Conservation (phyloP, 352 stramenopile genomes). For the Phytopythium ostracodes region DNA sequence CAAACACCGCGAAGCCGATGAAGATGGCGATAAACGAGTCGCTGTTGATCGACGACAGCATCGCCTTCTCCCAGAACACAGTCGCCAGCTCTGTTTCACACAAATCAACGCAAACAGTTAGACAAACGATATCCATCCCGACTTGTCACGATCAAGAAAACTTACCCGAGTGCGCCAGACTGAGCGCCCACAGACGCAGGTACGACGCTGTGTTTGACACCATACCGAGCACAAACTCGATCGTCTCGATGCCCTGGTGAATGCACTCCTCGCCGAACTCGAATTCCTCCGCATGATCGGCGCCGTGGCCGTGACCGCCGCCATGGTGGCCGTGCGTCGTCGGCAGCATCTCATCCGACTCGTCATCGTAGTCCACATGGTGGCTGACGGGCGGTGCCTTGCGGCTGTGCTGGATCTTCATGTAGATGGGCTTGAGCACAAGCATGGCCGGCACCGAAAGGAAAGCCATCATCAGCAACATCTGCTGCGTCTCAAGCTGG, state of each 20-base stretch:
- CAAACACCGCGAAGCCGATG: constrained; percentile 91
- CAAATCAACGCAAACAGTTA: constrained; percentile 16
- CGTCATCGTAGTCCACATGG: constrained; percentile 80
- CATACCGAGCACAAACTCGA: constrained; percentile 99
- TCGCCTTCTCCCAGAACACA: constrained; percentile 99
- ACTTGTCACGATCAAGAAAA: neutral
- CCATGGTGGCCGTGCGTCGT: constrained; percentile 28
- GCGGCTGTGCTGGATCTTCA: constrained; percentile 75
- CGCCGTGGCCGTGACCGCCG: constrained; percentile 32
- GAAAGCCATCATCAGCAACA: constrained; percentile 93
- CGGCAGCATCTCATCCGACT: constrained; percentile 52
- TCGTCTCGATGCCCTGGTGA: constrained; percentile 99
- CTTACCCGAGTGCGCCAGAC: constrained; percentile 94
- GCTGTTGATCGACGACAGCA: constrained; percentile 96
- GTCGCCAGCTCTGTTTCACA: constrained; percentile 64
- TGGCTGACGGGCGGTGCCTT: constrained; percentile 48
- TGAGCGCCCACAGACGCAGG: constrained; percentile 98
- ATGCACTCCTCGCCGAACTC: constrained; percentile 98
- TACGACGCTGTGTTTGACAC: constrained; percentile 99
- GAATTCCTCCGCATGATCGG: constrained; percentile 80
- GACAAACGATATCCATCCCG: neutral
- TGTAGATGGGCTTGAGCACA: constrained; percentile 92
- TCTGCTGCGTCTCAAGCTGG: constrained; percentile 86
- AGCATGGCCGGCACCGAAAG: constrained; percentile 96
- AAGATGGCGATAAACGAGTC: constrained; percentile 97